A percentile compares a stretch with the other conserved stretches of the same genome.
phyloP scores from a whole-genome alignment of 768 basidiomycete species.

The Leccinum fibrillosum region DNA sequence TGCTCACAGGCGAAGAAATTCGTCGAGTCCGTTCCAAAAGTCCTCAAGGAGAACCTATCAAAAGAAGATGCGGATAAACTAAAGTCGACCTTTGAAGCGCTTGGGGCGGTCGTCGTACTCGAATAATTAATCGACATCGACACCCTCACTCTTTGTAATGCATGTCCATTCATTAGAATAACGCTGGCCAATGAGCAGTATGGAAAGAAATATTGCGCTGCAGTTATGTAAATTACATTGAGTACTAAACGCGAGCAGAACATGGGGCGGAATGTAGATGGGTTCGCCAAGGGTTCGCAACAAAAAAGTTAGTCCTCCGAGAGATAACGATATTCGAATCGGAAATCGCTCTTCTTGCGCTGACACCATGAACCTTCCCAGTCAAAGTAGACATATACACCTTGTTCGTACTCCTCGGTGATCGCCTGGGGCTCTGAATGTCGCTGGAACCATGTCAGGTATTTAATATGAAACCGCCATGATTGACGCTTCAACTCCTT shows the following conservation, averaged over 20 bases:
- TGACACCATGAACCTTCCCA: slow-evolving; percentile 99
- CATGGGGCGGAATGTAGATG: slow-evolving; percentile 5
- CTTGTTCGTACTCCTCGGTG: slow-evolving; percentile 99
- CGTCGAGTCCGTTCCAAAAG: slow-evolving; percentile 91
- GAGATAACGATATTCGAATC: slow-evolving; percentile 93
- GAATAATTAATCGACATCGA: slow-evolving; percentile 48
- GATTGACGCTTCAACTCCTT: slow-evolving; percentile 96
- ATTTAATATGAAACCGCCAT: slow-evolving; percentile 99
- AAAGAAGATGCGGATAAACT: slow-evolving; percentile 99
- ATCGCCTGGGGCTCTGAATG: slow-evolving; percentile 98
- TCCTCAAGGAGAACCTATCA: slow-evolving; percentile 88
- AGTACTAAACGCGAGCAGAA: slow-evolving; percentile 15
- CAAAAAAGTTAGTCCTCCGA: slow-evolving; percentile 60
- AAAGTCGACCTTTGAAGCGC: slow-evolving; percentile 81
- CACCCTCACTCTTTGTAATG: slow-evolving; percentile 6
- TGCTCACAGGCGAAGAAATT: slow-evolving; percentile 91
- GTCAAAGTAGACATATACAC: slow-evolving; percentile 98
- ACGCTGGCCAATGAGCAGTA: slow-evolving; percentile 11
- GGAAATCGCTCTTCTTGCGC: slow-evolving; percentile 96
- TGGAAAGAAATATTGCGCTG: slow-evolving; percentile 17
- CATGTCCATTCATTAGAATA: slow-evolving; percentile 18
- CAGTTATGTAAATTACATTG: slow-evolving; percentile 26
- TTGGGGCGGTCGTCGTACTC: slow-evolving; percentile 85
- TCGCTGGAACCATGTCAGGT: slow-evolving; percentile 99
- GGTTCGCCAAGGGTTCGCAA: neutral